Conservation (phyloP, 2,329 filamentous ascomycete species). For the Parasarocladium wereldwijsianum region DNA sequence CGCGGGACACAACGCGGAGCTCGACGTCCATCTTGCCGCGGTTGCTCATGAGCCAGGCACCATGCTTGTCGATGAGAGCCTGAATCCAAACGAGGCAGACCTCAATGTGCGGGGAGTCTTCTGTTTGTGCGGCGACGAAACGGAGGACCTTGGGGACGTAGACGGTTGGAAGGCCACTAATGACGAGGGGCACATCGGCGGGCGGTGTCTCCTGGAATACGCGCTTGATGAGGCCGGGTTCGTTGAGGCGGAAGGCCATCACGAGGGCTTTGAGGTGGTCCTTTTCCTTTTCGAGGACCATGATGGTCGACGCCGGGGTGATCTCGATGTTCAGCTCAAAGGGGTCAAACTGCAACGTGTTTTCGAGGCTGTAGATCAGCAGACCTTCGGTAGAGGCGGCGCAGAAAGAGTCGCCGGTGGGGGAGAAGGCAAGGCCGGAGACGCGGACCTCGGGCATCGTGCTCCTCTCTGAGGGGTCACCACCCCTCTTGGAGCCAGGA, state of each 20-base stretch:
- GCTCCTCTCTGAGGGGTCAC: conserved; percentile 65
- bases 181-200: conserved; percentile 59
- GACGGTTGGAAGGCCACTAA: conserved; percentile 64
- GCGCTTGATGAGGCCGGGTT: conserved; percentile 62
- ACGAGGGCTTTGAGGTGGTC: conserved; percentile 86
- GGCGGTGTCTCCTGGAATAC: conserved; percentile 77
- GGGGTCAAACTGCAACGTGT: conserved; percentile 74
- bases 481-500: conserved; percentile 73
- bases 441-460: conserved; percentile 73
- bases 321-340: conserved; percentile 93
- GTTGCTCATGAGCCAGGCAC: conserved; percentile 71
- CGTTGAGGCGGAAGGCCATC: conserved; percentile 95
- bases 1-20: conserved; percentile 67
- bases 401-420: conserved; percentile 80
- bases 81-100: conserved; percentile 92
- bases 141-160: conserved; percentile 77
- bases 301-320: conserved; percentile 71
- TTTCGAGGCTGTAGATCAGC: conserved; percentile 84
- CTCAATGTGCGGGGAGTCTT: conserved; percentile 85
- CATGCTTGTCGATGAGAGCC: conserved; percentile 66
- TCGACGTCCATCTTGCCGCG: conserved; percentile 70
- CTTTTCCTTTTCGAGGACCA: conserved; percentile 48
- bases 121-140: conserved; percentile 76
- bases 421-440: conserved; percentile 71
- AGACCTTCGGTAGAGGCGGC: conserved; percentile 90